Evolutionary conservation across 2,329 filamentous ascomycete genomes (phyloP).

Genomic region (Epichloe festucae): DNA sequence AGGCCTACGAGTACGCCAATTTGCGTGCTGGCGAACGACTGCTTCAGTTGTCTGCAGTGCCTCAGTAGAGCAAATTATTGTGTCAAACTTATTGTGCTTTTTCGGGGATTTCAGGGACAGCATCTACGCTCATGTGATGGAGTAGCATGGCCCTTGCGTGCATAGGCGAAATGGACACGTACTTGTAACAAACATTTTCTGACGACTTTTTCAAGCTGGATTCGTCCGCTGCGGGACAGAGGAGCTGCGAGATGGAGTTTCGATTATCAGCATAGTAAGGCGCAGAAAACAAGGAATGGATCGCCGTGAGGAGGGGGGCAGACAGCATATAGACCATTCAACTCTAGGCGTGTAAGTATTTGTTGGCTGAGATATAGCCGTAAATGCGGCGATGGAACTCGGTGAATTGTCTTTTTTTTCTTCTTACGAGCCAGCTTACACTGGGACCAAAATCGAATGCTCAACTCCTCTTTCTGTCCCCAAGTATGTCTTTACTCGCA

Average conservation of each 20-base stretch:
- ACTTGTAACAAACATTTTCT: neutral
- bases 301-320: neutral
- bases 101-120: neutral
- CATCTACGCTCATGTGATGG: neutral
- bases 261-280: conserved; percentile 2
- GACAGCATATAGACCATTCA: neutral
- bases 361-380: no score
- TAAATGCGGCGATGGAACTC: no score
- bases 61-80: conserved; percentile 11
- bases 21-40: conserved; percentile 45
- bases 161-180: conserved; percentile 1
- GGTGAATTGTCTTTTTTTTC: no score
- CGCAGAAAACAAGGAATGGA: neutral
- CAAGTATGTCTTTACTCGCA: no score
- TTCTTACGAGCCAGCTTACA: no score
- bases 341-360: neutral
- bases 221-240: conserved; percentile 3
- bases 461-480: no score
- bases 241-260: conserved; percentile 1
- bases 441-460: no score
- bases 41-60: conserved; percentile 32
- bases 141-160: conserved; percentile 1
- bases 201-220: neutral
- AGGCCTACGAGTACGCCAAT: conserved; percentile 53
- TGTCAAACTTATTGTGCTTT: neutral